phyloP scores from a whole-genome alignment of 2,329 filamentous ascomycete genomes.

The Penicillium janthinellum region DNA sequence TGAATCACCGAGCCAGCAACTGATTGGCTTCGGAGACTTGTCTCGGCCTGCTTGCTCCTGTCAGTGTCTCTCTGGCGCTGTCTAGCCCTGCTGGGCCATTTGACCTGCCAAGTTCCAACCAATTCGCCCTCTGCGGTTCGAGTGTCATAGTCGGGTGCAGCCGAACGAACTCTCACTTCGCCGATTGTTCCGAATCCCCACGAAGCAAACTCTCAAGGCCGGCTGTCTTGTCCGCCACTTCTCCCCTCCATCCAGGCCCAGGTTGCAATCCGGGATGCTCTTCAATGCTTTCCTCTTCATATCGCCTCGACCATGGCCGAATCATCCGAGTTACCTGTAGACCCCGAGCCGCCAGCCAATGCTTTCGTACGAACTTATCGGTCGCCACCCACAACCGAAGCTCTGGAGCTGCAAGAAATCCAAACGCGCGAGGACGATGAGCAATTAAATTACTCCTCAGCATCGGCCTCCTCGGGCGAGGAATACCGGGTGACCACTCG shows the following conservation, averaged over 20 bases:
- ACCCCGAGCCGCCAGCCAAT: neutral
- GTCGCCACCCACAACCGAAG: conserved; percentile 16
- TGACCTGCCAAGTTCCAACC: neutral
- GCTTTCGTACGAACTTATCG: neutral
- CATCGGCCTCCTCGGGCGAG: conserved; percentile 37
- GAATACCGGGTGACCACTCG: conserved; percentile 34
- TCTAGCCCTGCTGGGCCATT: neutral
- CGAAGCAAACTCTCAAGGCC: neutral
- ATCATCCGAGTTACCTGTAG: neutral
- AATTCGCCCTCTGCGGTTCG: neutral
- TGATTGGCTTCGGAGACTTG: neutral
- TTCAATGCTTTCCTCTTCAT: neutral
- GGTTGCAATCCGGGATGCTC: neutral
- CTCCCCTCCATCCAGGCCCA: neutral
- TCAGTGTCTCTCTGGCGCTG: neutral
- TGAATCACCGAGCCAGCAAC: neutral
- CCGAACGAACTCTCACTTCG: neutral
- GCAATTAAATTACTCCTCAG: conserved; percentile 22
- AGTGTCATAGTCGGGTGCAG: neutral
- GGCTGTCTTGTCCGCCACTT: neutral
- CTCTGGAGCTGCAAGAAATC: conserved; percentile 34
- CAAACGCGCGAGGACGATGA: conserved; percentile 33
- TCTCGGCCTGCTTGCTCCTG: neutral
- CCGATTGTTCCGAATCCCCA: conserved; percentile 1
- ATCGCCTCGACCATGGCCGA: neutral